Evolutionary conservation across 2,329 filamentous ascomycete genomes (phyloP).

Genomic region (Penicillium sp.): DNA sequence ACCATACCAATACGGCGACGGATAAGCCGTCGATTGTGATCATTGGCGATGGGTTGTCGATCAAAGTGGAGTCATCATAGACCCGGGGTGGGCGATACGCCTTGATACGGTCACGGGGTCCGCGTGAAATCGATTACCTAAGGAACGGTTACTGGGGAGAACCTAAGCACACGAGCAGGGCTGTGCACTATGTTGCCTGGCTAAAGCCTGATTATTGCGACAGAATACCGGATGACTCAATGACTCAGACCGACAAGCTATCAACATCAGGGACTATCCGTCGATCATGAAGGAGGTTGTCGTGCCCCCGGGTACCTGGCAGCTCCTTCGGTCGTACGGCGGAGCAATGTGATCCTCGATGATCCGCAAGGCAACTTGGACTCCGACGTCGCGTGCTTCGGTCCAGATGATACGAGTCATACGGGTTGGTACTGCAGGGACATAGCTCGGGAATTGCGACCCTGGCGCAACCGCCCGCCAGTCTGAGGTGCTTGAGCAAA

Average conservation of each 20-base stretch:
- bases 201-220: not conserved
- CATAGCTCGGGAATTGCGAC: conserved; percentile 5
- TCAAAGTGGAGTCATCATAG: conserved; percentile 25
- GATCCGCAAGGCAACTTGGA: conserved; percentile 24
- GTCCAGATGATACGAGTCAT: conserved; percentile 20
- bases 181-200: not conserved
- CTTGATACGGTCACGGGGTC: conserved; percentile 19
- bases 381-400: conserved; percentile 31
- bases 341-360: conserved; percentile 6
- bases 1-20: conserved; percentile 31
- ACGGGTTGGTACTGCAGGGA: not conserved
- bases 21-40: conserved; percentile 22
- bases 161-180: conserved; percentile 2
- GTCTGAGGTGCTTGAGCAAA: not conserved
- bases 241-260: conserved; percentile 3
- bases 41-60: conserved; percentile 27
- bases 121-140: not conserved
- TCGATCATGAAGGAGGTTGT: not conserved
- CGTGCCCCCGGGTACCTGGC: conserved; percentile 26
- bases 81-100: conserved; percentile 26
- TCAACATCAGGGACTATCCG: not conserved
- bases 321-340: conserved; percentile 13
- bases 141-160: not conserved
- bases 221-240: conserved; percentile 4
- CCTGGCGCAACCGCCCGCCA: conserved; percentile 1